phyloP scores from a whole-genome alignment of 768 basidiomycete species.

The Boletellus ananiceps region DNA sequence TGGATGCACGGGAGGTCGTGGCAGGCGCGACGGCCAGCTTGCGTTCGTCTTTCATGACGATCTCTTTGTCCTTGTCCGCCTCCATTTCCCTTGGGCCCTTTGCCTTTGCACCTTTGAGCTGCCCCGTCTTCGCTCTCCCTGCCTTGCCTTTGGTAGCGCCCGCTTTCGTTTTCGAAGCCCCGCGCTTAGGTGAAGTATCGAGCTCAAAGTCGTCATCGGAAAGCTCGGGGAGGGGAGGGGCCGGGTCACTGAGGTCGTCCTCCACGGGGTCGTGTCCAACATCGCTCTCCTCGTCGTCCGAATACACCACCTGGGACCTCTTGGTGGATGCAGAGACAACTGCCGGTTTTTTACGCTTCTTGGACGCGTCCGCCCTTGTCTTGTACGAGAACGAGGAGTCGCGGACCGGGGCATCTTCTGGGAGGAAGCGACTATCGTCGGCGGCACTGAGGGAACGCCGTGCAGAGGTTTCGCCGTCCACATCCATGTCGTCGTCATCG shows the following conservation, averaged over 20 bases:
- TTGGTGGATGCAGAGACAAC: constrained; percentile 13
- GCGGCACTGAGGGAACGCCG: constrained; percentile 5
- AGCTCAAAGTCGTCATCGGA: constrained; percentile 27
- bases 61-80: constrained; percentile 29
- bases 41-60: constrained; percentile 41
- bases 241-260: constrained; percentile 23
- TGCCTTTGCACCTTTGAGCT: constrained; percentile 20
- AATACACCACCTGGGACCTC: constrained; percentile 19
- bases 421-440: constrained; percentile 24
- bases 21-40: constrained; percentile 21
- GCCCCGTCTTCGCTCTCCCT: constrained; percentile 19
- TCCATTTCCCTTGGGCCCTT: constrained; percentile 33
- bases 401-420: neutral
- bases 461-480: constrained; percentile 37
- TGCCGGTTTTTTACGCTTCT: constrained; percentile 17
- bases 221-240: constrained; percentile 20
- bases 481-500: constrained; percentile 39
- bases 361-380: constrained; percentile 9
- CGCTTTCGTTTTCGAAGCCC: constrained; percentile 20
- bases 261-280: constrained; percentile 24
- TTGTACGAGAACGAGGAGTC: constrained; percentile 2
- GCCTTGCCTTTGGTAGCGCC: constrained; percentile 23
- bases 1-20: constrained; percentile 23
- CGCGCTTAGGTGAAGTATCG: constrained; percentile 20
- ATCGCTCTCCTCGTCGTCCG: constrained; percentile 29